Evolutionary conservation across 805 yeast species (phyloP).

Genomic region (Lipomyces lipofer): DNA sequence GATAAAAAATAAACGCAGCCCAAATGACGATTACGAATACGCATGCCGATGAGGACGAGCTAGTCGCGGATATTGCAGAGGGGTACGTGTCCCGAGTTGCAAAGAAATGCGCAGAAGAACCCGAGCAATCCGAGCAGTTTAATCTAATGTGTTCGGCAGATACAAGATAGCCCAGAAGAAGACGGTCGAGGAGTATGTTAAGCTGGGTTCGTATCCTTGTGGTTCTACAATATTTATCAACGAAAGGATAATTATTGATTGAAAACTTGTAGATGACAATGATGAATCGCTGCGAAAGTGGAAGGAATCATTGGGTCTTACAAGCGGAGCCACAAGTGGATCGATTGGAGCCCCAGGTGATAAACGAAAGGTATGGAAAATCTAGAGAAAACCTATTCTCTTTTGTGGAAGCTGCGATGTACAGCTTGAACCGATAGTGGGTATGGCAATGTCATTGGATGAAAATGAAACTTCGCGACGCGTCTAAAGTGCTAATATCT

Average conservation of each 20-base stretch:
- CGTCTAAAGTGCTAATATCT: no score
- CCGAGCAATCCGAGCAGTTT: neutral
- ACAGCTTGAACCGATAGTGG: no score
- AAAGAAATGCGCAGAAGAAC: neutral
- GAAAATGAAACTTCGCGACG: neutral
- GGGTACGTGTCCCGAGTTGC: slow-evolving; percentile 8
- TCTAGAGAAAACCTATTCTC: no score
- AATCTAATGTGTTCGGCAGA: slow-evolving; percentile 6
- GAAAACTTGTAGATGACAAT: slow-evolving; percentile 63
- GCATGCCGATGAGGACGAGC: slow-evolving; percentile 19
- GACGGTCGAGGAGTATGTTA: slow-evolving; percentile 77
- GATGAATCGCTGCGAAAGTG: slow-evolving; percentile 89
- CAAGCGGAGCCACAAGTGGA: slow-evolving; percentile 10
- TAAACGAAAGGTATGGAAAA: slow-evolving; percentile 46
- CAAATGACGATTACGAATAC: neutral
- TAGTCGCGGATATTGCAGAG: slow-evolving; percentile 14
- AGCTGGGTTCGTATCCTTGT: slow-evolving; percentile 41
- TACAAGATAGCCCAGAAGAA: slow-evolving; percentile 68
- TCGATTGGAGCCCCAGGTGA: slow-evolving; percentile 70
- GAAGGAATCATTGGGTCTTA: slow-evolving; percentile 85
- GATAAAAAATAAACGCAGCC: neutral
- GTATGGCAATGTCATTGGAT: no score
- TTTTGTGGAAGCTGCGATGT: no score
- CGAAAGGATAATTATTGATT: neutral
- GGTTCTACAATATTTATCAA: neutral